Percentiles rank a stretch among this genome's conserved stretches.
Evolutionary conservation across 257 asterid species (phyloP).

Genomic region (Nicotiana noctiflora): DNA sequence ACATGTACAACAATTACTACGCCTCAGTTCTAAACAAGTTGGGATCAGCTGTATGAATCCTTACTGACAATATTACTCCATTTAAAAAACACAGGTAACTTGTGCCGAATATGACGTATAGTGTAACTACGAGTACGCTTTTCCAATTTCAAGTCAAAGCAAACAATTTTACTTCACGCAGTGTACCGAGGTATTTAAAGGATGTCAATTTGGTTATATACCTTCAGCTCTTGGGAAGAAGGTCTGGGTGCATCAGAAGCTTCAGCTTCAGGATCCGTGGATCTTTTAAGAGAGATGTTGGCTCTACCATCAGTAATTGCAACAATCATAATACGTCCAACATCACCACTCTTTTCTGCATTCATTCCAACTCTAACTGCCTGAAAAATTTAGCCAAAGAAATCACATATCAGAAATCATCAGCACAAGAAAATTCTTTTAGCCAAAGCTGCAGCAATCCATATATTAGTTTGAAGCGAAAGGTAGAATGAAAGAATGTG

Average conservation of each 20-base stretch:
- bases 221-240: conserved; percentile 82
- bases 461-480: not conserved
- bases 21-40: no score
- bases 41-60: no score
- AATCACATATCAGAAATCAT: not conserved
- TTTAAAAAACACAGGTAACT: no score
- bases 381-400: conserved; percentile 26
- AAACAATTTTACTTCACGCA: no score
- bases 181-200: not conserved
- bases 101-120: no score
- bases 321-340: conserved; percentile 94
- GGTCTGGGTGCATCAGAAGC: conserved; percentile 73
- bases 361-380: conserved; percentile 97
- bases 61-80: no score
- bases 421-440: not conserved
- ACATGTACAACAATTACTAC: no score
- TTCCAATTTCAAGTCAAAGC: no score
- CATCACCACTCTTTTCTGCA: conserved; percentile 97
- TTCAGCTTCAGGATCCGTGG: conserved; percentile 75
- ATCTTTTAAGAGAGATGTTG: conserved; percentile 86
- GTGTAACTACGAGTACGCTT: no score
- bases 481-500: not conserved
- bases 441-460: not conserved
- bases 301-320: conserved; percentile 98
- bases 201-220: not conserved